A percentile compares a stretch with the other conserved stretches of the same genome.
Conservation (phyloP, 768 basidiomycete species). For the Calocybe indica region DNA sequence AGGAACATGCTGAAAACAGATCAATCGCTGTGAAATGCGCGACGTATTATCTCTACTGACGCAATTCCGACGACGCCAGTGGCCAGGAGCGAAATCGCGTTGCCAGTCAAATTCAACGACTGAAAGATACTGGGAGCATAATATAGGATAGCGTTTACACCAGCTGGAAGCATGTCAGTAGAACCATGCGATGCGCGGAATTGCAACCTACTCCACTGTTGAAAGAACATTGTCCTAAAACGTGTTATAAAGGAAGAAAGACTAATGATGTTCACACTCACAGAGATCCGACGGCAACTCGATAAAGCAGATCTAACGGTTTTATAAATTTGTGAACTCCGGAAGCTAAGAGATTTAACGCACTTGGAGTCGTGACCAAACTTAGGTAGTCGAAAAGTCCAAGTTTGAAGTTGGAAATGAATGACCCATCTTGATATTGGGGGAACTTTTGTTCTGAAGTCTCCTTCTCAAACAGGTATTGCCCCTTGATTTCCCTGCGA, state of each 20-base stretch:
- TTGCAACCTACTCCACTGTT: slow-evolving; percentile 59
- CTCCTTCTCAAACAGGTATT: slow-evolving; percentile 70
- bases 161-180: slow-evolving; percentile 24
- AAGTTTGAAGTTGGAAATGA: slow-evolving; percentile 53
- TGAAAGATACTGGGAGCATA: slow-evolving; percentile 72
- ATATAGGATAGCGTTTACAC: slow-evolving; percentile 71
- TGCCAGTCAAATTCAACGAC: slow-evolving; percentile 53
- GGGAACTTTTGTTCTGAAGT: slow-evolving; percentile 51
- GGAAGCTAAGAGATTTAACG: slow-evolving; percentile 2
- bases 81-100: slow-evolving; percentile 44
- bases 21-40: neutral
- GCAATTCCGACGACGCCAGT: slow-evolving; percentile 76
- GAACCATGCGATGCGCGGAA: neutral
- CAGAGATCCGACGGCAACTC: slow-evolving; percentile 58
- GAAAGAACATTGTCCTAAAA: slow-evolving; percentile 67
- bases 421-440: slow-evolving; percentile 57
- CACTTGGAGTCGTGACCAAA: slow-evolving; percentile 46
- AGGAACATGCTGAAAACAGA: slow-evolving; percentile 52
- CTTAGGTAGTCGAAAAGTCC: slow-evolving; percentile 57
- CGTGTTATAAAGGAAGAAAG: neutral
- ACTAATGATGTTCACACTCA: slow-evolving; percentile 15
- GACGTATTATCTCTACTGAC: slow-evolving; percentile 29
- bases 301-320: slow-evolving; percentile 46
- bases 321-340: neutral
- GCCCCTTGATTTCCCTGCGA: slow-evolving; percentile 63